Base-by-base conservation (phyloP, 495 filamentous ascomycete genomes). In the Tuber aestivum region DNA sequence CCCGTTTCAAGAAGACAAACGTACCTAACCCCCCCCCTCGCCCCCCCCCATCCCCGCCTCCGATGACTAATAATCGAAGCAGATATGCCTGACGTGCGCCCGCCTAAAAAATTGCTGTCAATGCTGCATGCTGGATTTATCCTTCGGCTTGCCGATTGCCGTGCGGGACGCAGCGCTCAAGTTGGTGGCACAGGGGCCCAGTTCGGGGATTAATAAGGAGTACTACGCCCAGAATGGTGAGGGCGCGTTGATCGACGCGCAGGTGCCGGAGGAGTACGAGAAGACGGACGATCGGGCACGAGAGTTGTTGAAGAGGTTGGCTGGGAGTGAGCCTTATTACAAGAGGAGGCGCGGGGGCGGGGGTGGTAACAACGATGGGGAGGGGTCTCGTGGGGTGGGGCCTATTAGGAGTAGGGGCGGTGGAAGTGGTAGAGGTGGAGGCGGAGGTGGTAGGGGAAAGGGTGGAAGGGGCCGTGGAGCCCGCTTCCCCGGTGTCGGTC, bases 171-270 rank as follows among this genome's bases (percentile, higher is more conserved):
- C 95, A n/a, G 95, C 95, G 2, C 88, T 99, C 71, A 97, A 97
- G 86, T 95, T 99, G 89, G 92, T 97, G 32, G 93, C 94, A 18
- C 94, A 94, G 1, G 95, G 95, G 3, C 95, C 95, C 3, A 87
- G 92, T 77, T 95, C 93, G 84, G 90, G 91, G 41, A 91, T 98
- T 83, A 99, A 99, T 85, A 88, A 95, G 79, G 93, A 99, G 86
- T 99, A 94, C 85, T 99, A 95, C 84, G 95, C 95, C 16, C 95
- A 99, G 83, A 93, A 97, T 78, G 92, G 98, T 84, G 96, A 99
- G 86, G 91, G 91, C 83, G 94, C 94, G 74, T 91, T 99, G 70
- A 94, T 97, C 81, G 95, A 97, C 79, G 96, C 95, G 0, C 86
- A 92, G 61, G 87, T 91, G 0, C 89, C 94, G 75, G 92, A 92